Conservation (phyloP, 2,329 filamentous ascomycete species). For the Fusarium sp. region DNA sequence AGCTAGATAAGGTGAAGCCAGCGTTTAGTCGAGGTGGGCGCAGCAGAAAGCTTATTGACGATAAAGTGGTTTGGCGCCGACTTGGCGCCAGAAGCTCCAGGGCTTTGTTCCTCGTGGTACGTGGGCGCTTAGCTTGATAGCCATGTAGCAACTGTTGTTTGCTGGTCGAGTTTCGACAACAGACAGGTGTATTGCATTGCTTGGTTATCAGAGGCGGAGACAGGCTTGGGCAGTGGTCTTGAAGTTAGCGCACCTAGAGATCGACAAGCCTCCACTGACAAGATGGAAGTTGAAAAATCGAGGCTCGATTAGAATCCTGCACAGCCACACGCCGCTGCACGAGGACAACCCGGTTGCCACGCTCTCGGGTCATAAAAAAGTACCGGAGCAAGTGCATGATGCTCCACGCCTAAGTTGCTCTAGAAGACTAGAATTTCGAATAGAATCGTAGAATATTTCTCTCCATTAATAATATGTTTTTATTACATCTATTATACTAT, state of each 20-base stretch:
- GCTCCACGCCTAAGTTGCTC: too few relatives aligned
- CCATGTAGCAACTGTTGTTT: too few relatives aligned
- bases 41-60: slow-evolving; percentile 48
- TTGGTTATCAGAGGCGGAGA: too few relatives aligned
- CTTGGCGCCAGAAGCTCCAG: slow-evolving; percentile 40
- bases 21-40: slow-evolving; percentile 39
- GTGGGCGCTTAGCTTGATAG: neutral
- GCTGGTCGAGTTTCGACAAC: too few relatives aligned
- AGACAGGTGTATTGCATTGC: too few relatives aligned
- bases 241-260: too few relatives aligned
- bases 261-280: neutral
- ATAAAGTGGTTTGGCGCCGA: slow-evolving; percentile 46
- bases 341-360: slow-evolving; percentile 20
- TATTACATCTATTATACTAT: too few relatives aligned
- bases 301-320: slow-evolving; percentile 14
- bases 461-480: too few relatives aligned
- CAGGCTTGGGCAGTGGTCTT: too few relatives aligned
- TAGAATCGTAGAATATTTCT: too few relatives aligned
- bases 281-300: neutral
- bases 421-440: too few relatives aligned
- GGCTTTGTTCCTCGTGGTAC: neutral
- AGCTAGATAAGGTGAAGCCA: slow-evolving; percentile 10
- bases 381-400: too few relatives aligned
- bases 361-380: neutral
- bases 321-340: slow-evolving; percentile 33